Percentiles rank a stretch among this genome's conserved stretches.
These are phyloP conservation scores for Trifolium dubium DNA, from an alignment of 306 rosid genomes.

Conservation along the genomic window DNA sequence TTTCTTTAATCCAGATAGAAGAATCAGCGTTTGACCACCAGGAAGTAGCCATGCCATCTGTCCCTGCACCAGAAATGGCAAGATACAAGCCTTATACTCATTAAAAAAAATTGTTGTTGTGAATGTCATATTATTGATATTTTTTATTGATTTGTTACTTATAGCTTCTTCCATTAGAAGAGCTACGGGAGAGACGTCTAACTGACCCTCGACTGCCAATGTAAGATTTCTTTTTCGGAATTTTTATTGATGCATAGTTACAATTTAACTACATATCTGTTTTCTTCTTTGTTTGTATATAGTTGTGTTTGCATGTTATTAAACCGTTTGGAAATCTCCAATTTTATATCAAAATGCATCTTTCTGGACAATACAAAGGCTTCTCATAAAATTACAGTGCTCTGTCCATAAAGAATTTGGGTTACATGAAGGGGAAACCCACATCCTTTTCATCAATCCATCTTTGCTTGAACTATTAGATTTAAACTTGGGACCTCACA, in stretches of 20 bases:
- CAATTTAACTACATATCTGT: not conserved
- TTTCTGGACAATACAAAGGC: conserved; percentile 16
- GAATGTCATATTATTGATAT: conserved; percentile 27
- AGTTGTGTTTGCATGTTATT: not conserved
- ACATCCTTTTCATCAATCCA: conserved; percentile 2
- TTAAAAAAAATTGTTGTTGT: conserved; percentile 15
- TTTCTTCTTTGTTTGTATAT: conserved; percentile 2
- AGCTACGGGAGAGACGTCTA: conserved; percentile 50
- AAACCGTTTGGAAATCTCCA: not conserved
- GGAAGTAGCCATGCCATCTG: conserved; percentile 70
- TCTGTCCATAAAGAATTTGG: conserved; percentile 9
- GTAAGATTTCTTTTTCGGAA: conserved; percentile 40
- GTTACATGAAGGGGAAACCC: conserved; percentile 25
- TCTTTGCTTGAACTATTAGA: too few species aligned
- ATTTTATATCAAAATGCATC: conserved; percentile 18
- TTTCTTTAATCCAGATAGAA: conserved; percentile 65
- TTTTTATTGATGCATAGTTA: conserved; percentile 26
- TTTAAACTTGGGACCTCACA: conserved; percentile 9
- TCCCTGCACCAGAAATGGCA: conserved; percentile 76
- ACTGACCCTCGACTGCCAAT: conserved; percentile 48
- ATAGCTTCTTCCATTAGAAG: conserved; percentile 51
- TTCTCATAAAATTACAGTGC: conserved; percentile 15
- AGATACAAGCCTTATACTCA: conserved; percentile 41
- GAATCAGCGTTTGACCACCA: conserved; percentile 78
- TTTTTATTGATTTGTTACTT: conserved; percentile 10